Percentiles rank a stretch among this genome's conserved stretches.
phyloP scores from a whole-genome alignment of 495 filamentous ascomycete species.

The Astrothelium subdiscretum region DNA sequence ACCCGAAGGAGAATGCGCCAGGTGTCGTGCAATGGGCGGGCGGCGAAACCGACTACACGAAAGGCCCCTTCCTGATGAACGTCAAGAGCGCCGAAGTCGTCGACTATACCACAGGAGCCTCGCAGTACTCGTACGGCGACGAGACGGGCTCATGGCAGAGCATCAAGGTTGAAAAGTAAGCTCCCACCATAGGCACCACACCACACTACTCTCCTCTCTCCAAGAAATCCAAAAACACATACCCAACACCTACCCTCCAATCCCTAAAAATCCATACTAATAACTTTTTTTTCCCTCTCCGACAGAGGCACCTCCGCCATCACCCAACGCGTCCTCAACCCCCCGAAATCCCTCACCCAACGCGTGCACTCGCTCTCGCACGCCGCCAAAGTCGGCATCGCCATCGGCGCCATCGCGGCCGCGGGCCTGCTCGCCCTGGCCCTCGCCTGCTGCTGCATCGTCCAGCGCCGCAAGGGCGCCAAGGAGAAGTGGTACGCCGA shows the following conservation, averaged over 20 bases:
- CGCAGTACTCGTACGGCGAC: constrained; percentile 15
- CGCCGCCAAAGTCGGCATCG: constrained; percentile 19
- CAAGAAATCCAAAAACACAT: too few relatives aligned
- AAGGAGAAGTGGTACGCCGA: constrained; percentile 12
- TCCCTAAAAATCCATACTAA: too few relatives aligned
- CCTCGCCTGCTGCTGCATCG: constrained; percentile 9
- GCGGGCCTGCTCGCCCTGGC: constrained; percentile 2
- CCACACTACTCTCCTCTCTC: too few relatives aligned
- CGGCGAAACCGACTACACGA: constrained; percentile 57
- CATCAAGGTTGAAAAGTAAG: constrained; percentile 9
- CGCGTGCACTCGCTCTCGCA: constrained; percentile 11
- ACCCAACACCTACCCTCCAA: too few relatives aligned
- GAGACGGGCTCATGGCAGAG: constrained; percentile 11
- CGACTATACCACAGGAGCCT: constrained; percentile 13
- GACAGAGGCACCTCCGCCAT: constrained; percentile 10
- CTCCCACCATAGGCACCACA: too few relatives aligned
- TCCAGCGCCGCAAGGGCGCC: constrained; percentile 12
- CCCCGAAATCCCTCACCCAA: constrained; percentile 7
- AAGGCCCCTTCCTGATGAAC: constrained; percentile 29
- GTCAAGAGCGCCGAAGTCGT: constrained; percentile 13
- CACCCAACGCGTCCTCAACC: constrained; percentile 11
- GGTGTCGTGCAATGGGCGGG: constrained; percentile 65
- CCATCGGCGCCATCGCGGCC: constrained; percentile 6
- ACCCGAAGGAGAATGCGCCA: constrained; percentile 32
- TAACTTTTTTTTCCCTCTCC: neutral